Conservation (phyloP, 225 moss, liverwort and hornwort genomes). For the Lunularia cruciata region DNA sequence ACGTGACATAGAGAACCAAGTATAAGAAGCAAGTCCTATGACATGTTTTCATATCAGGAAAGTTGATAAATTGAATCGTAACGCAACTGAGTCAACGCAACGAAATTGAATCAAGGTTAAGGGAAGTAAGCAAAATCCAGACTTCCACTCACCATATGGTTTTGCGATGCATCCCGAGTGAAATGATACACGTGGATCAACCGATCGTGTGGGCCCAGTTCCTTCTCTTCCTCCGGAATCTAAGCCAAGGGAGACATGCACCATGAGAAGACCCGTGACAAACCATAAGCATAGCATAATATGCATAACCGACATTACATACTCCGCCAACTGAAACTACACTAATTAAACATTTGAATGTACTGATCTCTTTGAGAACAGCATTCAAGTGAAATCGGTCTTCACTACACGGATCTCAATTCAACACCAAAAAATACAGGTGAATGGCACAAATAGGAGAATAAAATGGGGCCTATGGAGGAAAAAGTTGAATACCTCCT, state of each 20-base stretch:
- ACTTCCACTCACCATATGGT: conserved; percentile 68
- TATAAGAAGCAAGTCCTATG: too few relatives aligned
- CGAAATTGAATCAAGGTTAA: too few relatives aligned
- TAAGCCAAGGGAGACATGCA: conserved; percentile 30
- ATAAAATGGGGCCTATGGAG: neutral
- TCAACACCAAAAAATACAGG: neutral
- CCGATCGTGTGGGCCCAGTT: conserved; percentile 84
- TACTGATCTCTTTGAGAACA: too few relatives aligned
- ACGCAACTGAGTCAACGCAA: too few relatives aligned
- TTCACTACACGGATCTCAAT: neutral
- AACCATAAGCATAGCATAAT: neutral
- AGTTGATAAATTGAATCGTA: too few relatives aligned
- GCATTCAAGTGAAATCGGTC: neutral
- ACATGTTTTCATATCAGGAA: too few relatives aligned
- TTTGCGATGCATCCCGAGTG: conserved; percentile 92
- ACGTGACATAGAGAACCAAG: too few relatives aligned
- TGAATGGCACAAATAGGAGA: neutral
- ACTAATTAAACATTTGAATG: neutral
- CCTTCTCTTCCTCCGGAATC: conserved; percentile 99
- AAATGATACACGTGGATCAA: conserved; percentile 99
- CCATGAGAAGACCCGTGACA: too few relatives aligned
- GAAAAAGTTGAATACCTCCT: conserved; percentile 54
- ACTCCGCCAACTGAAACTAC: neutral
- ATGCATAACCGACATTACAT: neutral
- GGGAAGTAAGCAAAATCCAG: too few relatives aligned